phyloP scores from a whole-genome alignment of 2,329 filamentous ascomycete genomes.

The Leptographium wingfieldii region DNA sequence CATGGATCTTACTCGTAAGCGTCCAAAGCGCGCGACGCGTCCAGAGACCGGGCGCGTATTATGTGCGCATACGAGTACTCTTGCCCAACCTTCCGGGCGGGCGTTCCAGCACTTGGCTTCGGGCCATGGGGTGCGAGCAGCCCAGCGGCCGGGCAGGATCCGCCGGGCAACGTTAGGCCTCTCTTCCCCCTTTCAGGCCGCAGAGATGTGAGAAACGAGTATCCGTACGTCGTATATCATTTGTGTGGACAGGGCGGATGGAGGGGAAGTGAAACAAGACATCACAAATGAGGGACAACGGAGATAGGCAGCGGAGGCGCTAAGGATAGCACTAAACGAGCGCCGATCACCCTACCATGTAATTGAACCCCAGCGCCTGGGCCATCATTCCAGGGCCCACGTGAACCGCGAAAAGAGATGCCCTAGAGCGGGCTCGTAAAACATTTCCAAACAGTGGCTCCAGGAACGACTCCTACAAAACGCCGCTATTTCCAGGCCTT shows the following conservation, averaged over 20 bases:
- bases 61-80: too few species aligned
- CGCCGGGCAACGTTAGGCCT: too few species aligned
- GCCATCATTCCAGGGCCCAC: neutral
- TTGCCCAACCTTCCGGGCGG: too few species aligned
- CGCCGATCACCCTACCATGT: neutral
- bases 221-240: neutral
- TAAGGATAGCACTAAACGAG: neutral
- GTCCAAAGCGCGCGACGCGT: neutral
- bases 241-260: neutral
- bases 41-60: neutral
- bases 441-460: neutral
- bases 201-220: too few species aligned
- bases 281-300: neutral
- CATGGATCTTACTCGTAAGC: neutral
- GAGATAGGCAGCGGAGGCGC: neutral
- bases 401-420: neutral
- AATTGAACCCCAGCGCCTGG: neutral
- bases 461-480: neutral
- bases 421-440: neutral
- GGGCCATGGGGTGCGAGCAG: too few species aligned
- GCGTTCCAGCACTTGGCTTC: too few species aligned
- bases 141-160: neutral
- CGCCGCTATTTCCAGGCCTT: neutral
- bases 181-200: neutral
- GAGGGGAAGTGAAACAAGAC: neutral